These are phyloP conservation scores for Gossypium arboreum DNA, from an alignment of 345 rosid species.

Conservation along the genomic window DNA sequence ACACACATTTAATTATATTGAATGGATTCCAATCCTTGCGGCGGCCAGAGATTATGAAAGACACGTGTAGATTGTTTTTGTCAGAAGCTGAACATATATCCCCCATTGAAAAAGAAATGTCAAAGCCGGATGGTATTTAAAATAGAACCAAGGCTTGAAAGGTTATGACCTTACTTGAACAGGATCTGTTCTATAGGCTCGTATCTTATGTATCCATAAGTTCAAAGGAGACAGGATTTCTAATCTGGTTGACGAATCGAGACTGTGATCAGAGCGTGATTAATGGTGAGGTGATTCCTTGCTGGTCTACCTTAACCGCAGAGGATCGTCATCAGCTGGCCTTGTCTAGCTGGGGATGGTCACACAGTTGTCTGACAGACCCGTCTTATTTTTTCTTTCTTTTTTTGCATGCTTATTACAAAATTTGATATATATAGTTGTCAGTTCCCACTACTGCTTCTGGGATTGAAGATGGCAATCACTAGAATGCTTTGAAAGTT, in stretches of 20 bases:
- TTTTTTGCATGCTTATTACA: too few species aligned
- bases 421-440: too few species aligned
- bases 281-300: neutral
- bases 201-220: neutral
- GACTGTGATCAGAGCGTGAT: neutral
- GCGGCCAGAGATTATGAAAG: neutral
- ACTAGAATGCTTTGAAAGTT: too few species aligned
- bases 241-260: neutral
- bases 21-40: neutral
- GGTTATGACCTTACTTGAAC: neutral
- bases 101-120: neutral
- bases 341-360: neutral
- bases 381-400: too few species aligned
- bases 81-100: neutral
- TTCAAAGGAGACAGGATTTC: neutral
- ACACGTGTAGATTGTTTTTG: too few species aligned
- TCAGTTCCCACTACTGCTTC: too few species aligned
- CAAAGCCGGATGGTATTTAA: neutral
- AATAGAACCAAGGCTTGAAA: accelerated
- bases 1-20: too few species aligned
- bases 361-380: neutral
- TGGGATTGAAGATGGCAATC: too few species aligned
- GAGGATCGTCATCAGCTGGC: neutral
- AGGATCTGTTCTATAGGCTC: neutral
- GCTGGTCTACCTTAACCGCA: neutral